Conservation (phyloP, 2,329 filamentous ascomycete genomes). For the Penicillium oxalicum region DNA sequence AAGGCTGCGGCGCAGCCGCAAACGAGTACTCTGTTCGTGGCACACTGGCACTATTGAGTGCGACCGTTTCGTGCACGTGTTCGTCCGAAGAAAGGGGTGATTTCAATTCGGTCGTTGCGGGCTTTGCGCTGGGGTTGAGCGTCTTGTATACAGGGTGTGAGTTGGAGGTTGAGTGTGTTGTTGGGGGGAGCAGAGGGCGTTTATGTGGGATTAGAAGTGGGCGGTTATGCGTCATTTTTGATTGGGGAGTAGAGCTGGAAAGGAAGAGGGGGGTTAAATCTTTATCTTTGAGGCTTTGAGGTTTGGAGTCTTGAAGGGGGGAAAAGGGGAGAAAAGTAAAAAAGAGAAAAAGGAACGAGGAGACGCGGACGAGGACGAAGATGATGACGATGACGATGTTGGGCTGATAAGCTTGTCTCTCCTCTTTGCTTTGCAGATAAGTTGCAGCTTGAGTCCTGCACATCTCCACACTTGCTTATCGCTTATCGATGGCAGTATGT, state of each 20-base stretch:
- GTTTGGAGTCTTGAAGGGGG: too few species aligned
- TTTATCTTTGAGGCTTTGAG: too few species aligned
- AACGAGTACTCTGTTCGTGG: slow-evolving; percentile 29
- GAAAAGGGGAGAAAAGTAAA: neutral
- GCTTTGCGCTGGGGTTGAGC: slow-evolving; percentile 21
- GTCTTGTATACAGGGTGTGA: slow-evolving; percentile 5
- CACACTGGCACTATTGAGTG: neutral
- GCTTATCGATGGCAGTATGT: too few species aligned
- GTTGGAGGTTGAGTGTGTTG: neutral
- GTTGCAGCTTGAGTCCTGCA: too few species aligned
- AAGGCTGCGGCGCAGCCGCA: slow-evolving; percentile 31
- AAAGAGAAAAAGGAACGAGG: slow-evolving; percentile 2
- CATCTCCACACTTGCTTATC: too few species aligned
- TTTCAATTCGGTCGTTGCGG: slow-evolving; percentile 17
- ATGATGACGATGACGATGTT: neutral
- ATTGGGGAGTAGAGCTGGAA: neutral
- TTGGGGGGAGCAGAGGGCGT: slow-evolving; percentile 18
- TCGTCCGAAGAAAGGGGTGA: slow-evolving; percentile 1
- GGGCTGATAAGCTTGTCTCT: neutral
- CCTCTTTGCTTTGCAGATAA: too few species aligned
- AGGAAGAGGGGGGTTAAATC: neutral
- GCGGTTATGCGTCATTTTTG: slow-evolving; percentile 9
- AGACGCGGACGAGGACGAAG: neutral
- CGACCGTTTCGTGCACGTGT: neutral
- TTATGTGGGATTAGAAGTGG: slow-evolving; percentile 25